Conservation (phyloP, 1,139 yeast genomes). For the Yamadazyma aaseri region DNA sequence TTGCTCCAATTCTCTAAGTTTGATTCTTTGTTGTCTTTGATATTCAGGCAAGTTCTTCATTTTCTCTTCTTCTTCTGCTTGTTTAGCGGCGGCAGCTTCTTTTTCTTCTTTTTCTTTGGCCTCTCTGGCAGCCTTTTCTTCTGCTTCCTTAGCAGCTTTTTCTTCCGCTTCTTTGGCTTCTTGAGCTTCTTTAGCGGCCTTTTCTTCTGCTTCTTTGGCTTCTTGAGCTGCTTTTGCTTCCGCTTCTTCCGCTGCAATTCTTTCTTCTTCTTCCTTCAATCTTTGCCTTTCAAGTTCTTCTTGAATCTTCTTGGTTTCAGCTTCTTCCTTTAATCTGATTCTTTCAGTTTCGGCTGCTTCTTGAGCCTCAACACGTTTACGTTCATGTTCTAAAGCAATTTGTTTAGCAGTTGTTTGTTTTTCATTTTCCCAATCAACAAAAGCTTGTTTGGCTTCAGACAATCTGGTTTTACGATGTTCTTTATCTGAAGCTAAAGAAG, state of each 20-base stretch:
- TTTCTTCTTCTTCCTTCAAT: constrained; percentile 12
- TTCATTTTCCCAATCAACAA: constrained; percentile 44
- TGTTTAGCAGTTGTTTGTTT: constrained; percentile 39
- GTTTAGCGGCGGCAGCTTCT: constrained; percentile 17
- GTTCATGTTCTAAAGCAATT: constrained; percentile 43
- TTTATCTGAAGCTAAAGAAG: constrained; percentile 39
- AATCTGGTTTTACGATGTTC: constrained; percentile 37
- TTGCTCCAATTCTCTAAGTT: constrained; percentile 29
- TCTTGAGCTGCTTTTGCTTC: constrained; percentile 16
- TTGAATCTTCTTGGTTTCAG: constrained; percentile 21
- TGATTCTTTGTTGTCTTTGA: constrained; percentile 26
- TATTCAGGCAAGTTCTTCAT: constrained; percentile 24
- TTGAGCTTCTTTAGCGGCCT: constrained; percentile 18
- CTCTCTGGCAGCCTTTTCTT: constrained; percentile 19
- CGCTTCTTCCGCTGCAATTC: constrained; percentile 8
- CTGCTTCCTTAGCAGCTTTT: constrained; percentile 17
- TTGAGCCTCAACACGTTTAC: constrained; percentile 46
- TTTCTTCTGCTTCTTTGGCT: constrained; percentile 17
- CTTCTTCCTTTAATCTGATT: constrained; percentile 24
- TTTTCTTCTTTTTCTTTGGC: constrained; percentile 21
- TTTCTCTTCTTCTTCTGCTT: constrained; percentile 19
- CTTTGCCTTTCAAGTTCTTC: constrained; percentile 34
- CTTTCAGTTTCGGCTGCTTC: constrained; percentile 49
- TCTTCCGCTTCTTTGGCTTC: constrained; percentile 19
- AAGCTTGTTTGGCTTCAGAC: constrained; percentile 42